A percentile compares a stretch with the other conserved stretches of the same genome.
These are phyloP conservation scores for Gaeumannomyces sp. DNA, from an alignment of 2,329 filamentous ascomycete genomes.

Conservation along the genomic window DNA sequence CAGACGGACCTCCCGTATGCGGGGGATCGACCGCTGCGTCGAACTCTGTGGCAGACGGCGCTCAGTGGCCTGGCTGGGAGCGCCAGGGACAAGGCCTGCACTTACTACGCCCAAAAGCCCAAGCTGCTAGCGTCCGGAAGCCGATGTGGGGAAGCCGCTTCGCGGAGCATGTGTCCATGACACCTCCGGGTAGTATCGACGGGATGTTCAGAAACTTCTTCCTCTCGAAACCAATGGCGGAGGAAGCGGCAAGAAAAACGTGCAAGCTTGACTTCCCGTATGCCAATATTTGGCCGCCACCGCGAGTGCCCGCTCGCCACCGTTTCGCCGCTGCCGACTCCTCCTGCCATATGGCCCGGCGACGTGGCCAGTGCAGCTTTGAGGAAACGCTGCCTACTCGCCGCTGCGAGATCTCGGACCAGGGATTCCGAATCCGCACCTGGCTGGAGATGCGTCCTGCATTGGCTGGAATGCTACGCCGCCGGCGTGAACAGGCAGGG, in stretches of 20 bases:
- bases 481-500: background rate
- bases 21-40: background rate
- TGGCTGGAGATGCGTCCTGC: constrained; percentile 61
- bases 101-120: background rate
- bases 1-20: constrained; percentile 18
- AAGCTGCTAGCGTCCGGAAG: background rate
- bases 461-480: constrained; percentile 1
- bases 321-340: constrained; percentile 37
- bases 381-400: constrained; percentile 21
- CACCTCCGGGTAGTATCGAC: constrained; percentile 26
- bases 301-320: constrained; percentile 56
- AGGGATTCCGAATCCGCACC: constrained; percentile 66
- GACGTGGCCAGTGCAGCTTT: background rate
- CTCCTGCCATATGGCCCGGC: constrained; percentile 13
- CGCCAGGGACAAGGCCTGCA: background rate
- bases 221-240: constrained; percentile 47
- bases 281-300: constrained; percentile 68
- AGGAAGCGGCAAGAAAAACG: constrained; percentile 28
- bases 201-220: constrained; percentile 62
- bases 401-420: constrained; percentile 58
- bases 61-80: background rate
- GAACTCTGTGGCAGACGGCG: background rate
- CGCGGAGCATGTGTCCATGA: constrained; percentile 48
- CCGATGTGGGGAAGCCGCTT: constrained; percentile 30
- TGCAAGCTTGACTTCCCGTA: constrained; percentile 33